These are phyloP conservation scores for Phaeosphaeriaceae sp. DNA, from an alignment of 2,329 filamentous ascomycete genomes.

Conservation along the genomic window DNA sequence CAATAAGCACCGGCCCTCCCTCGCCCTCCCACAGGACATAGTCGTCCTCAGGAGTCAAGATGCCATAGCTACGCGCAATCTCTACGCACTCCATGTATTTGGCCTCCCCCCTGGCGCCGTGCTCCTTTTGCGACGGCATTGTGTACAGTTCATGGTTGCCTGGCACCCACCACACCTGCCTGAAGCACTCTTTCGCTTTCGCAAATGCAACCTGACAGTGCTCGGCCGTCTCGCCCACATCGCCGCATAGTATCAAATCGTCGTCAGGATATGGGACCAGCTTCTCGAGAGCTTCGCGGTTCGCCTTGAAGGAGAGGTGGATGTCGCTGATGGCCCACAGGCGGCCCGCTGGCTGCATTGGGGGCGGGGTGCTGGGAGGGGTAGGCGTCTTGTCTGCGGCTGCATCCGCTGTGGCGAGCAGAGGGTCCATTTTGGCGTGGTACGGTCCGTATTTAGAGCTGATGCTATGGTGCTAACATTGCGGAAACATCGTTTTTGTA, in stretches of 20 bases:
- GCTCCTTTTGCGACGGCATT: slow-evolving; percentile 49
- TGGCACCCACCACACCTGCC: slow-evolving; percentile 62
- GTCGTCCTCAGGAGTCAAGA: slow-evolving; percentile 64
- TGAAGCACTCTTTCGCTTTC: slow-evolving; percentile 52
- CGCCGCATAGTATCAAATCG: slow-evolving; percentile 55
- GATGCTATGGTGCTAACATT: neutral
- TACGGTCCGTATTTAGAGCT: neutral
- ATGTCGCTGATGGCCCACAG: slow-evolving; percentile 58
- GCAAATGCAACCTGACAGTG: slow-evolving; percentile 46
- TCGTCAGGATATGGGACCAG: slow-evolving; percentile 50
- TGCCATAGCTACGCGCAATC: slow-evolving; percentile 59
- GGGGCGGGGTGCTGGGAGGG: slow-evolving; percentile 14
- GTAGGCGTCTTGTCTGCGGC: slow-evolving; percentile 10
- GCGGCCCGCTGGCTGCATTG: slow-evolving; percentile 21
- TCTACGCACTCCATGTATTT: slow-evolving; percentile 64
- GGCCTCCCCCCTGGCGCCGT: slow-evolving; percentile 54
- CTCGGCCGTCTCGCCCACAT: slow-evolving; percentile 47
- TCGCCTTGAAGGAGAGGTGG: slow-evolving; percentile 56
- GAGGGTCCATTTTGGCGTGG: slow-evolving; percentile 26
- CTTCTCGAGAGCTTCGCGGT: slow-evolving; percentile 53
- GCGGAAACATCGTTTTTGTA: neutral
- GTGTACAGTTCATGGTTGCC: slow-evolving; percentile 67
- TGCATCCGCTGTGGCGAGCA: slow-evolving; percentile 26
- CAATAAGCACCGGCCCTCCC: slow-evolving; percentile 58
- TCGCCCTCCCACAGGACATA: slow-evolving; percentile 62